phyloP scores from a whole-genome alignment of 352 stramenopile species.

The Phytopythium oedochilum region DNA sequence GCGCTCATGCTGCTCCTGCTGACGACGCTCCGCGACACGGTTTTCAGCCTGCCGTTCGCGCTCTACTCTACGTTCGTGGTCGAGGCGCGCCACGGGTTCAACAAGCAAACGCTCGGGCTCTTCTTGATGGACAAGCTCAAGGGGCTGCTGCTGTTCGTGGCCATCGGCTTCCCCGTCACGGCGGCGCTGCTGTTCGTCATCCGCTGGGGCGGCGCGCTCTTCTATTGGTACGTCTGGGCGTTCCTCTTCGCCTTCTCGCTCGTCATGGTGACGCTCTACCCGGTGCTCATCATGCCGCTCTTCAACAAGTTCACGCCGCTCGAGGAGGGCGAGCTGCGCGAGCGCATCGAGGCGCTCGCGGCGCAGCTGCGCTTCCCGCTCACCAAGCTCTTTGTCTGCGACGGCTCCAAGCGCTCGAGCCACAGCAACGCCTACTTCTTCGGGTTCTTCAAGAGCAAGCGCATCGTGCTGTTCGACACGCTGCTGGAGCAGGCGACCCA shows the following conservation, averaged over 20 bases:
- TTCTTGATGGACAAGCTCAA: constrained; percentile 97
- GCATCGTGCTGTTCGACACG: constrained; percentile 97
- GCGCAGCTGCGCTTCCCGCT: constrained; percentile 91
- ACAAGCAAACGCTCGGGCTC: constrained; percentile 93
- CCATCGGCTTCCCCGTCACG: constrained; percentile 67
- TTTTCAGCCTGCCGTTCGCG: constrained; percentile 60
- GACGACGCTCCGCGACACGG: constrained; percentile 52
- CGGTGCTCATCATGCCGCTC: constrained; percentile 95
- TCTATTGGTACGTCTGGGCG: constrained; percentile 93
- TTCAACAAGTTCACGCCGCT: constrained; percentile 96
- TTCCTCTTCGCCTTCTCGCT: constrained; percentile 94
- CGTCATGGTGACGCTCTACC: constrained; percentile 96
- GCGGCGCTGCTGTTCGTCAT: constrained; percentile 68
- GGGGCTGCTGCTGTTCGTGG: constrained; percentile 79
- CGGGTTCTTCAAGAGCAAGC: constrained; percentile 96
- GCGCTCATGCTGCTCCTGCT: constrained; percentile 72
- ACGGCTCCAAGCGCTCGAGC: constrained; percentile 95
- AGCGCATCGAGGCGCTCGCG: constrained; percentile 91
- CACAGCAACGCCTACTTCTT: constrained; percentile 91
- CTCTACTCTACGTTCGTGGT: constrained; percentile 97
- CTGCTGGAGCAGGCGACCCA: constrained; percentile 91
- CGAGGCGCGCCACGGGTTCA: constrained; percentile 96
- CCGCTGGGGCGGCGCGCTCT: constrained; percentile 62
- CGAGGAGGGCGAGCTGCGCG: constrained; percentile 86
- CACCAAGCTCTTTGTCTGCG: constrained; percentile 97